These are phyloP conservation scores for Powellomyces hirtus DNA, from an alignment of 192 early-diverging fungal genomes.

Conservation along the genomic window DNA sequence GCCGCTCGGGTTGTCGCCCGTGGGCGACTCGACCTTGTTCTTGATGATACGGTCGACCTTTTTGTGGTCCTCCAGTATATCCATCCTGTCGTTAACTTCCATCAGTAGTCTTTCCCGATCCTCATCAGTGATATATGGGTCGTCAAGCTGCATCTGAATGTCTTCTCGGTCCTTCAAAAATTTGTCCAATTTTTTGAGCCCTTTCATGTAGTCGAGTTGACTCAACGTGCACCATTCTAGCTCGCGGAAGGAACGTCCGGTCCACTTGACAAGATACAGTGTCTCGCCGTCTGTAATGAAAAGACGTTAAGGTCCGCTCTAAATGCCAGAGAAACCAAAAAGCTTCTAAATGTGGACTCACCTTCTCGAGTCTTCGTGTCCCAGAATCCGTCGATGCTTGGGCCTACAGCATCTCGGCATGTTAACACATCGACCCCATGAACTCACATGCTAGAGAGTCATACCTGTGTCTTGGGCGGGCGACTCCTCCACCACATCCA, in stretches of 20 bases:
- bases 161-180: conserved; percentile 68
- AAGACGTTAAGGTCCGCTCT: background rate
- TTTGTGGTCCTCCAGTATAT: conserved; percentile 77
- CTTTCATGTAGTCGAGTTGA: conserved; percentile 70
- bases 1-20: conserved; percentile 38
- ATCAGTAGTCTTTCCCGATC: conserved; percentile 89
- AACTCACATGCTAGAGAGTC: no score
- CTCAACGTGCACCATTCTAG: conserved; percentile 84
- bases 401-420: background rate
- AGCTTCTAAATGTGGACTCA: no score
- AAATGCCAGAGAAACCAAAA: background rate
- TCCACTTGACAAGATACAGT: conserved; percentile 95
- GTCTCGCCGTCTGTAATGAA: conserved; percentile 15
- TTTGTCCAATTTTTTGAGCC: conserved; percentile 86
- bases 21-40: conserved; percentile 45
- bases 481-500: background rate
- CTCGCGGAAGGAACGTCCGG: conserved; percentile 82
- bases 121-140: conserved; percentile 74
- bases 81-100: conserved; percentile 75
- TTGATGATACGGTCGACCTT: conserved; percentile 89
- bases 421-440: no score
- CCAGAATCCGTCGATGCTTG: background rate
- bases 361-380: background rate
- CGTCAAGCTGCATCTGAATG: conserved; percentile 54
- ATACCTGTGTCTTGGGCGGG: background rate